Conservation (phyloP, 2,329 filamentous ascomycete genomes). For the Fusarium setosum region DNA sequence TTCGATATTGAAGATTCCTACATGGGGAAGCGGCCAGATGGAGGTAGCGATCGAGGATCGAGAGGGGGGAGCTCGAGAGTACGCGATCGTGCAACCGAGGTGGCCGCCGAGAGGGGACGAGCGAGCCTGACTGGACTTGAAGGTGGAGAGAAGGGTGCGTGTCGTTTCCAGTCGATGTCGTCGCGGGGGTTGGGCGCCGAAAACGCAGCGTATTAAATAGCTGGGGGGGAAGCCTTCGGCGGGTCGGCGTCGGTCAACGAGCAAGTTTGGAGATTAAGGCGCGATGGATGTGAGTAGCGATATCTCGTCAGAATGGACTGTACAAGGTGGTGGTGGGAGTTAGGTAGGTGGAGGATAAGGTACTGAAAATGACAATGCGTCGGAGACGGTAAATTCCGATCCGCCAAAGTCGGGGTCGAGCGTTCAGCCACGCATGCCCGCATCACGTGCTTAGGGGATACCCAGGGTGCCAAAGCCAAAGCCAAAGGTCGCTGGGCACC, state of each 20-base stretch:
- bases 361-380: slow-evolving; percentile 47
- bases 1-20: slow-evolving; percentile 46
- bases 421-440: slow-evolving; percentile 18
- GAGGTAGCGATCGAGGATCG: slow-evolving; percentile 26
- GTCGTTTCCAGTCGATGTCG: slow-evolving; percentile 38
- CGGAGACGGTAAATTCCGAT: slow-evolving; percentile 46
- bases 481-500: neutral
- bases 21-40: slow-evolving; percentile 45
- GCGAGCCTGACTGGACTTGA: slow-evolving; percentile 36
- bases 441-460: slow-evolving; percentile 43
- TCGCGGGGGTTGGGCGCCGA: slow-evolving; percentile 32
- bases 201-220: slow-evolving; percentile 40
- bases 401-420: slow-evolving; percentile 28
- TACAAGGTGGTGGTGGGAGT: slow-evolving; percentile 42
- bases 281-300: slow-evolving; percentile 43
- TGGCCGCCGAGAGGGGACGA: slow-evolving; percentile 30
- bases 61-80: slow-evolving; percentile 23
- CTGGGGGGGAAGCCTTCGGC: slow-evolving; percentile 37
- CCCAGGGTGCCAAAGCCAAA: neutral
- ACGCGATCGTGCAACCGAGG: slow-evolving; percentile 36
- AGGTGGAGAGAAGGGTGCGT: slow-evolving; percentile 40
- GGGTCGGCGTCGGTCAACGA: slow-evolving; percentile 36
- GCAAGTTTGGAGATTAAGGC: slow-evolving; percentile 22
- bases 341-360: slow-evolving; percentile 46
- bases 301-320: slow-evolving; percentile 42